Evolutionary conservation across 2,329 filamentous ascomycete genomes (phyloP).

Genomic region (Lecanosticta acicola): DNA sequence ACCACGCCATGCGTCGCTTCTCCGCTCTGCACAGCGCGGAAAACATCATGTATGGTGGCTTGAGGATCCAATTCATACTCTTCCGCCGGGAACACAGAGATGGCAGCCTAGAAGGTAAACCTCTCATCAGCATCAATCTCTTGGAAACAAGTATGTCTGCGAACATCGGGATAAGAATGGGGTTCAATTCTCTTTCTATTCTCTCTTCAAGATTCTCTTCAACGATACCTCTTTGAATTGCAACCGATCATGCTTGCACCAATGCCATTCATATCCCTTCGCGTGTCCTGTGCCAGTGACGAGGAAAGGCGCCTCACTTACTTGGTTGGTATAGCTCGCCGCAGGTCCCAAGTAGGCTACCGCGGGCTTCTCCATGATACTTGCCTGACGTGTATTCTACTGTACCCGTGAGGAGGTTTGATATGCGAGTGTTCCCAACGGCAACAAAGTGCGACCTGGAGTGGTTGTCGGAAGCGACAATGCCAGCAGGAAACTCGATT

Average conservation of each 20-base stretch:
- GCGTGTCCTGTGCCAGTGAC: neutral
- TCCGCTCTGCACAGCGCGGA: slow-evolving; percentile 66
- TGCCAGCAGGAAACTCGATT: too few species aligned
- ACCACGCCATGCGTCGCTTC: slow-evolving; percentile 69
- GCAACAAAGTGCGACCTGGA: too few species aligned
- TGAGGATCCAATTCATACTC: slow-evolving; percentile 35
- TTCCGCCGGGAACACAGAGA: slow-evolving; percentile 15
- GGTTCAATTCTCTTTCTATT: neutral
- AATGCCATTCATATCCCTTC: neutral
- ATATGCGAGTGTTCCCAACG: too few species aligned
- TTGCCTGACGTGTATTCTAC: too few species aligned
- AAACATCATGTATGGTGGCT: slow-evolving; percentile 61
- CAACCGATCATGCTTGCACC: neutral
- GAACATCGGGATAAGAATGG: too few species aligned
- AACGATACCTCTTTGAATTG: neutral
- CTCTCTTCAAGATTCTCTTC: neutral
- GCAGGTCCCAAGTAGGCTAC: slow-evolving; percentile 59
- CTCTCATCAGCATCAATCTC: neutral
- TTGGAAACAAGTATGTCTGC: too few species aligned
- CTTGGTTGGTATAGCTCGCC: slow-evolving; percentile 66
- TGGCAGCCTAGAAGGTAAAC: slow-evolving; percentile 18
- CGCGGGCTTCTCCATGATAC: slow-evolving; percentile 11
- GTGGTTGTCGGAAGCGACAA: too few species aligned
- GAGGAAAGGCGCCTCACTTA: slow-evolving; percentile 29
- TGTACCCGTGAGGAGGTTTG: too few species aligned